Percentiles rank a stretch among this genome's conserved stretches.
Conservation (phyloP, 768 basidiomycete species). For the Tubosaeta sp. region DNA sequence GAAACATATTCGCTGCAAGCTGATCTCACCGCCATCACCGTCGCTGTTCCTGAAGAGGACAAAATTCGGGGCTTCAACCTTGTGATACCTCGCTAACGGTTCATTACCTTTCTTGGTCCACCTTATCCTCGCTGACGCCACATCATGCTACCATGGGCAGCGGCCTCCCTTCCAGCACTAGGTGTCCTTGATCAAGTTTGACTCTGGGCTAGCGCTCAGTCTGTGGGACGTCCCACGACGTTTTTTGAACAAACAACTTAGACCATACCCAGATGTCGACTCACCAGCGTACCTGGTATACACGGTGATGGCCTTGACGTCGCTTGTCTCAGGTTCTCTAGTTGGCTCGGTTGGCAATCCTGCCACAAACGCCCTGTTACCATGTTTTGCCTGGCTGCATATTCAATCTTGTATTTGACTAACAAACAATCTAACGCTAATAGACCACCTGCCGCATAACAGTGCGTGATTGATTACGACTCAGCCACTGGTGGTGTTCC, state of each 20-base stretch:
- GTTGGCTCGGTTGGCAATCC: neutral
- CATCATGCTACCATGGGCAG: neutral
- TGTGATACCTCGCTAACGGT: slow-evolving; percentile 14
- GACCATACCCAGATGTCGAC: neutral
- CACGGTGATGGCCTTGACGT: slow-evolving; percentile 2
- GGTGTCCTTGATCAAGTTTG: slow-evolving; percentile 10
- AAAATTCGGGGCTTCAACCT: slow-evolving; percentile 18
- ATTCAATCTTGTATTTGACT: no score
- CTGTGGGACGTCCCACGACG: neutral
- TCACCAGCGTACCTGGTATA: neutral
- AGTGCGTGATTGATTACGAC: no score
- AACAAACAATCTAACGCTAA: no score
- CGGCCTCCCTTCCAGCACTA: neutral
- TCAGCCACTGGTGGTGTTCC: no score
- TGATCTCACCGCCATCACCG: neutral
- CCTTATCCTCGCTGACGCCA: slow-evolving; percentile 8
- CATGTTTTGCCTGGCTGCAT: neutral
- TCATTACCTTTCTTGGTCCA: slow-evolving; percentile 13
- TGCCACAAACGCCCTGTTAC: neutral
- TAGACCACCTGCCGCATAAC: no score
- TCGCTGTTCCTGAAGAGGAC: slow-evolving; percentile 11
- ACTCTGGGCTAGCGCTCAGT: neutral
- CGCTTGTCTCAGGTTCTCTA: slow-evolving; percentile 10
- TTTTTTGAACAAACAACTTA: neutral
- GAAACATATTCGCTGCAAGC: neutral